Percentiles rank a stretch among this genome's conserved stretches.
Conservation (phyloP, 768 basidiomycete genomes). For the Auricularia auricula-judae region DNA sequence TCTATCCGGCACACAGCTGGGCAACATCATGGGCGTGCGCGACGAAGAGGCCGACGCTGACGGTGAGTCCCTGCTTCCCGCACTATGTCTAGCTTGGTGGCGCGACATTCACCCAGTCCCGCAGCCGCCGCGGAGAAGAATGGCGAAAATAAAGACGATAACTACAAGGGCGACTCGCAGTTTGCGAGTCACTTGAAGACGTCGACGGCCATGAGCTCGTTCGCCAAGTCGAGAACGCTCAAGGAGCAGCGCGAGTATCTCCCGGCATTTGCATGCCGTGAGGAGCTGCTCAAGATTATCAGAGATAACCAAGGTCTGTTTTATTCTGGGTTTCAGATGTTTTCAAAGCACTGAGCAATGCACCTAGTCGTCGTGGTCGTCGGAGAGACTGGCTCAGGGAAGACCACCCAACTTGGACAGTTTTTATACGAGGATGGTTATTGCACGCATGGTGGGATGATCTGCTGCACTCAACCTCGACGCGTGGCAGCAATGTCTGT, state of each 20-base stretch:
- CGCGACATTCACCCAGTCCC: slow-evolving; percentile 65
- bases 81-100: neutral
- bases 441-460: slow-evolving; percentile 63
- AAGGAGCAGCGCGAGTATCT: slow-evolving; percentile 95
- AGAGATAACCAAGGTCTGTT: slow-evolving; percentile 86
- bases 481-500: slow-evolving; percentile 99
- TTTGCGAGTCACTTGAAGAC: slow-evolving; percentile 91
- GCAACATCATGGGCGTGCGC: slow-evolving; percentile 95
- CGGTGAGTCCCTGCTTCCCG: slow-evolving; percentile 41
- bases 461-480: slow-evolving; percentile 96
- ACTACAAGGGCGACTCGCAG: slow-evolving; percentile 89
- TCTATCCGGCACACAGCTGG: slow-evolving; percentile 85
- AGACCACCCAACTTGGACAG: slow-evolving; percentile 93
- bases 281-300: slow-evolving; percentile 78
- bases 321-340: neutral
- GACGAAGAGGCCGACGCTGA: slow-evolving; percentile 90
- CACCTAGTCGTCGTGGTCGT: slow-evolving; percentile 79
- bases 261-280: slow-evolving; percentile 94
- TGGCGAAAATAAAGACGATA: slow-evolving; percentile 39
- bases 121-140: slow-evolving; percentile 44
- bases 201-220: slow-evolving; percentile 65
- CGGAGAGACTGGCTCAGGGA: slow-evolving; percentile 99
- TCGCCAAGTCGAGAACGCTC: slow-evolving; percentile 70
- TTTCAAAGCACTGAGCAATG: slow-evolving; percentile 1
- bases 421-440: slow-evolving; percentile 98